These are phyloP conservation scores for Schizophyllum amplum DNA, from an alignment of 1,284 basidiomycete genomes.

Conservation along the genomic window DNA sequence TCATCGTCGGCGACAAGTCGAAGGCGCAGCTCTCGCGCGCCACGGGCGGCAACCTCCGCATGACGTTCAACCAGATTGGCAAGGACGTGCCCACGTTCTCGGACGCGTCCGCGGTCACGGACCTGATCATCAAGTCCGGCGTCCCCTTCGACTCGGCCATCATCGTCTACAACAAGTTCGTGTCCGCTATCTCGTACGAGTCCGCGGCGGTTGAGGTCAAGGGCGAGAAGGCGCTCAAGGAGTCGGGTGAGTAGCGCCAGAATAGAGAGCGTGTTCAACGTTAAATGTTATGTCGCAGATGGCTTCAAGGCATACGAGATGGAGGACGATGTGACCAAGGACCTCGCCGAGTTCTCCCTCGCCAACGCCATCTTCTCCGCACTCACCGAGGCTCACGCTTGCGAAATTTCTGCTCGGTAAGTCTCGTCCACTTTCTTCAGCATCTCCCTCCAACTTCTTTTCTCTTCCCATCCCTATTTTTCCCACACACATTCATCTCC, in stretches of 20 bases:
- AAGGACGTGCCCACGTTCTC: slow-evolving; percentile 96
- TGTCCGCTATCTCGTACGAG: slow-evolving; percentile 93
- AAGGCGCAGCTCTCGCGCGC: slow-evolving; percentile 85
- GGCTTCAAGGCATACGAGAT: slow-evolving; percentile 92
- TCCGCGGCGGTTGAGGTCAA: slow-evolving; percentile 69
- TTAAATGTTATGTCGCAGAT: slow-evolving; percentile 32
- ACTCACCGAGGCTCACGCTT: slow-evolving; percentile 93
- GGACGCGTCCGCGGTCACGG: slow-evolving; percentile 91
- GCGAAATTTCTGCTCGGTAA: slow-evolving; percentile 85
- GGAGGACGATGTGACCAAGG: slow-evolving; percentile 92
- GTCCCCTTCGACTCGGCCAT: slow-evolving; percentile 86
- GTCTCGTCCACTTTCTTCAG: slow-evolving; percentile 12
- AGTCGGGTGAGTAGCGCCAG: slow-evolving; percentile 52
- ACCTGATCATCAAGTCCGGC: slow-evolving; percentile 84
- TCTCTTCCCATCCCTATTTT: neutral
- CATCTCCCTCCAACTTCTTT: no score
- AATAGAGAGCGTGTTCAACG: neutral
- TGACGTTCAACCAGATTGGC: slow-evolving; percentile 98
- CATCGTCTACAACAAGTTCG: slow-evolving; percentile 93
- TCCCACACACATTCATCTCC: slow-evolving; percentile 14
- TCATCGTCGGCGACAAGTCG: slow-evolving; percentile 96
- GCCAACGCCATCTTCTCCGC: slow-evolving; percentile 96
- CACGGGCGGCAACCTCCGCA: slow-evolving; percentile 59
- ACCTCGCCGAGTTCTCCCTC: slow-evolving; percentile 92
- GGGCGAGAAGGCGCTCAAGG: slow-evolving; percentile 73